Conservation (phyloP, 257 asterid species). For the Catharanthus roseus region DNA sequence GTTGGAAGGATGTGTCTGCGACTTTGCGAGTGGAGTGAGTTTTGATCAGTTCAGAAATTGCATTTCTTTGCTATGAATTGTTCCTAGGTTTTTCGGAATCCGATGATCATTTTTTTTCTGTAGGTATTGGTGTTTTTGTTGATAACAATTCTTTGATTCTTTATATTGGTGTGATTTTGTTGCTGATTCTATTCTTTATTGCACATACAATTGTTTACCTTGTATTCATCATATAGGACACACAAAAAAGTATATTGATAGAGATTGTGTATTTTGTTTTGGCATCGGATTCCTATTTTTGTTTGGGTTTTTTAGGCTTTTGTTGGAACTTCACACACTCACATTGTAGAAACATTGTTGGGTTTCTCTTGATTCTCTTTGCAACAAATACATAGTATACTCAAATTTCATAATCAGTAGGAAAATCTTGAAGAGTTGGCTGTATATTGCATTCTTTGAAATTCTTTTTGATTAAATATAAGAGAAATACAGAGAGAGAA, state of each 20-base stretch:
- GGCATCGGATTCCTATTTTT: conserved; percentile 87
- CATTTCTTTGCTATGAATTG: conserved; percentile 34
- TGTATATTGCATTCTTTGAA: conserved; percentile 28
- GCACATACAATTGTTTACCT: conserved; percentile 45
- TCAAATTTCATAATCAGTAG: background rate
- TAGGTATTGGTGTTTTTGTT: conserved; percentile 42
- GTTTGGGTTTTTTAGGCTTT: conserved; percentile 32
- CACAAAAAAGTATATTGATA: conserved; percentile 23
- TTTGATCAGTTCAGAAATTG: conserved; percentile 15
- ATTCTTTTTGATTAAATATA: conserved; percentile 16
- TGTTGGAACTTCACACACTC: conserved; percentile 57
- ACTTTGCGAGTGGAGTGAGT: conserved; percentile 28
- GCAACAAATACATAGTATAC: conserved; percentile 6
- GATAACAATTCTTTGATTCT: conserved; percentile 65
- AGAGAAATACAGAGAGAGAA: conserved; percentile 17
- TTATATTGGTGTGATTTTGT: conserved; percentile 25
- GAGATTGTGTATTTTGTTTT: conserved; percentile 32
- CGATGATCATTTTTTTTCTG: conserved; percentile 63
- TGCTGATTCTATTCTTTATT: conserved; percentile 57
- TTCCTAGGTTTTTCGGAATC: conserved; percentile 66
- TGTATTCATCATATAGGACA: conserved; percentile 54
- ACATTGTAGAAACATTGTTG: conserved; percentile 41
- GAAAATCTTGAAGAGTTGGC: conserved; percentile 9
- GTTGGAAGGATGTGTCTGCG: conserved; percentile 37
- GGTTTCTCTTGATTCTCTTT: conserved; percentile 63